Percentiles rank a stretch among this genome's conserved stretches.
Conservation (phyloP, 176 grass and related monocot species). For the bread wheat (Triticum aestivum) region DNA sequence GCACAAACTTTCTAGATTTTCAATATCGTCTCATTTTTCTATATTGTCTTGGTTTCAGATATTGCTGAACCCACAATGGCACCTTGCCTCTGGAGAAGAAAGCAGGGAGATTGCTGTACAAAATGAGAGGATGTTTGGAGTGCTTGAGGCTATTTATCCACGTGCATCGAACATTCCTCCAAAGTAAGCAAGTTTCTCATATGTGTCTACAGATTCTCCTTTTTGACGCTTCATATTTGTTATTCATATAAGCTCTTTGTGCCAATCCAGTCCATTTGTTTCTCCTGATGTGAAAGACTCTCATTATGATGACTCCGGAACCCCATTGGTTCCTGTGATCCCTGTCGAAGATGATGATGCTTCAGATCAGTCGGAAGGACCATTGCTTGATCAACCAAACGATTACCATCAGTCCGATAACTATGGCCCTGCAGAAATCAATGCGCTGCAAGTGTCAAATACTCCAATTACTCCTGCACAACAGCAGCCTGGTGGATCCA, state of each 20-base stretch:
- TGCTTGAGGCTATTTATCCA: slow-evolving; percentile 98
- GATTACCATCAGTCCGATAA: slow-evolving; percentile 35
- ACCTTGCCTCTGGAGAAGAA: slow-evolving; percentile 82
- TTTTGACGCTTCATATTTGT: slow-evolving; percentile 19
- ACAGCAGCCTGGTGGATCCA: slow-evolving; percentile 24
- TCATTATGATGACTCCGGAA: slow-evolving; percentile 59
- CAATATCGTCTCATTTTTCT: neutral
- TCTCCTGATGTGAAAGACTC: slow-evolving; percentile 61
- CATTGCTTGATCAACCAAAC: slow-evolving; percentile 7
- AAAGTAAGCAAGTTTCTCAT: slow-evolving; percentile 61
- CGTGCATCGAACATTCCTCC: slow-evolving; percentile 74
- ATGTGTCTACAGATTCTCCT: slow-evolving; percentile 23
- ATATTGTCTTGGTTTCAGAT: slow-evolving; percentile 48
- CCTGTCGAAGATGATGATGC: slow-evolving; percentile 88
- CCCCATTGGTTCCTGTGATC: slow-evolving; percentile 62
- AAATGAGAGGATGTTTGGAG: slow-evolving; percentile 77
- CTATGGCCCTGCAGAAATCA: slow-evolving; percentile 10
- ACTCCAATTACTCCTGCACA: slow-evolving; percentile 3
- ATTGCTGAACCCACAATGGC: slow-evolving; percentile 62
- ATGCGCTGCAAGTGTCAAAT: slow-evolving; percentile 18
- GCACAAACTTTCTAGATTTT: neutral
- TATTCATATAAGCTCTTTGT: slow-evolving; percentile 2
- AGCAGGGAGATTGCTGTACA: slow-evolving; percentile 64
- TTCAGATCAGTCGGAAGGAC: slow-evolving; percentile 59
- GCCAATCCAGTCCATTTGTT: slow-evolving; percentile 62